These are phyloP conservation scores for Colletotrichum incanum DNA, from an alignment of 2,329 filamentous ascomycete genomes.

Conservation along the genomic window DNA sequence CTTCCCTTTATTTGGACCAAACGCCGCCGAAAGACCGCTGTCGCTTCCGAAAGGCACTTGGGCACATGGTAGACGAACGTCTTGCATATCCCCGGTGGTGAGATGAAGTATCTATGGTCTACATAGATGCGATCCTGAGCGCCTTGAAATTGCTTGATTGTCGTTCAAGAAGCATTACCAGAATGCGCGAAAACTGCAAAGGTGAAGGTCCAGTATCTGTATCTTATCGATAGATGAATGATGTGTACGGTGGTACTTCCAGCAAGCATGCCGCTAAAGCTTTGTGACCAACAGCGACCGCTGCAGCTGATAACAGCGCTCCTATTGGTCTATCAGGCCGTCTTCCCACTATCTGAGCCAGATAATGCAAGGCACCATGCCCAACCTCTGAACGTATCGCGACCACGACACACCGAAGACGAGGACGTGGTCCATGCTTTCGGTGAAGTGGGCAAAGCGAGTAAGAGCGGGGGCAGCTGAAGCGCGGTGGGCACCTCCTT, in stretches of 20 bases:
- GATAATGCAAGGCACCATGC: not conserved
- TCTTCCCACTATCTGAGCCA: not conserved
- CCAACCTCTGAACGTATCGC: not conserved
- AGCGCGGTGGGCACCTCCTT: not conserved
- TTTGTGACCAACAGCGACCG: not conserved
- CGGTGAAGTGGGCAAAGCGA: not conserved
- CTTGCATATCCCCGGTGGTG: not conserved
- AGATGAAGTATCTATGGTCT: not conserved
- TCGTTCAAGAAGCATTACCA: not conserved
- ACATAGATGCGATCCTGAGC: not conserved
- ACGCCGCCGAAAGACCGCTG: no score
- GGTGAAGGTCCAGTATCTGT: not conserved
- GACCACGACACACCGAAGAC: not conserved
- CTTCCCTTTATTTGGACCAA: no score
- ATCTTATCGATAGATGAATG: not conserved
- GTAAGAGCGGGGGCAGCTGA: not conserved
- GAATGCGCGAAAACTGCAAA: not conserved
- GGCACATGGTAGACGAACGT: not conserved
- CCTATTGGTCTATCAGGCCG: not conserved
- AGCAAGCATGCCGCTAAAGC: not conserved
- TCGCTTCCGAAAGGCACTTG: not conserved
- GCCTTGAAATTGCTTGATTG: not conserved
- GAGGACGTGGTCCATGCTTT: constrained; percentile 1
- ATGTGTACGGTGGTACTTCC: not conserved
- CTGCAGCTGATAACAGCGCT: not conserved